Evolutionary conservation across 2,329 filamentous ascomycete species (phyloP).

Genomic region (Beauveria scarabaeidicola): DNA sequence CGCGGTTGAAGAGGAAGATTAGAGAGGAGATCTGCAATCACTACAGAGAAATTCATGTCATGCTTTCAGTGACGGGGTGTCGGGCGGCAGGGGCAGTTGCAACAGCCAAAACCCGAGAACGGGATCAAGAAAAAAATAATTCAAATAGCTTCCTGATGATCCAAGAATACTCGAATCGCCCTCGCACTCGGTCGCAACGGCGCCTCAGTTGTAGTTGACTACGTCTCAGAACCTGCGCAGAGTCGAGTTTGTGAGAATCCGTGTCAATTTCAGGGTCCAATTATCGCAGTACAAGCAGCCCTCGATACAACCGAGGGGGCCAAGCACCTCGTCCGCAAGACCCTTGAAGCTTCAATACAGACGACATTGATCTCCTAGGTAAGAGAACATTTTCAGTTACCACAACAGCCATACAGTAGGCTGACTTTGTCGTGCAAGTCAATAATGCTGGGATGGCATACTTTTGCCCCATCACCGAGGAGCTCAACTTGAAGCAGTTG

Average conservation of each 20-base stretch:
- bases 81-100: no score
- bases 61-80: no score
- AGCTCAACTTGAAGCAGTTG: slow-evolving; percentile 20
- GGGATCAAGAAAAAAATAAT: no score
- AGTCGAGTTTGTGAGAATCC: slow-evolving; percentile 22
- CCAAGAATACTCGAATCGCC: slow-evolving; percentile 36
- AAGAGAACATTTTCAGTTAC: neutral
- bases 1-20: no score
- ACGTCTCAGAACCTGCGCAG: slow-evolving; percentile 27
- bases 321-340: slow-evolving; percentile 24
- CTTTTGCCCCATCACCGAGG: slow-evolving; percentile 14
- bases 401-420: neutral
- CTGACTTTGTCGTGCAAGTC: slow-evolving; percentile 16
- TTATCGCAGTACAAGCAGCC: slow-evolving; percentile 25
- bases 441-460: slow-evolving; percentile 28
- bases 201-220: slow-evolving; percentile 31
- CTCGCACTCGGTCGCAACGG: slow-evolving; percentile 31
- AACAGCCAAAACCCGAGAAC: no score
- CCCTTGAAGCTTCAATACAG: slow-evolving; percentile 24
- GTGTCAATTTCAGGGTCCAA: slow-evolving; percentile 21
- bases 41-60: no score
- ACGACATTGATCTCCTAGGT: slow-evolving; percentile 35
- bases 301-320: slow-evolving; percentile 25
- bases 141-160: no score
- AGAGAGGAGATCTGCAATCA: no score